phyloP scores from a whole-genome alignment of 2,329 filamentous ascomycete species.

The Diaporthe citri region DNA sequence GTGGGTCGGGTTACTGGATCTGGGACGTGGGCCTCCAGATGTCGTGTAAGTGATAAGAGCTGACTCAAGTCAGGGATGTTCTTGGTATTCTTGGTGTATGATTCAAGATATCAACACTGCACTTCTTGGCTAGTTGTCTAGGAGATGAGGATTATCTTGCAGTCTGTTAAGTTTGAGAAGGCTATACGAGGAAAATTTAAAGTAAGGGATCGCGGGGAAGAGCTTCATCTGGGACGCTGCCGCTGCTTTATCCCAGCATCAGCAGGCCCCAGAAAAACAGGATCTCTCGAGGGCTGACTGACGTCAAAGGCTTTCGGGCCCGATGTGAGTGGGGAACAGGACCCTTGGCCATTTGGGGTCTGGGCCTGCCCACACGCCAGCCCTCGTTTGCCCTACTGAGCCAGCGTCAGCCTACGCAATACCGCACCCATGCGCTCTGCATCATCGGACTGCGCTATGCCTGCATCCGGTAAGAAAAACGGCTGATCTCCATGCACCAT shows the following conservation, averaged over 20 bases:
- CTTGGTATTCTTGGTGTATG: not conserved
- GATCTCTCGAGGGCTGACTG: constrained; percentile 40
- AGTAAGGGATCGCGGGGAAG: not conserved
- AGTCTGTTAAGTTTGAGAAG: not conserved
- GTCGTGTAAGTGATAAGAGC: constrained; percentile 11
- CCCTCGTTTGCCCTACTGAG: not conserved
- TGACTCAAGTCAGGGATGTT: not conserved
- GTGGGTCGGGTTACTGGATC: constrained; percentile 7
- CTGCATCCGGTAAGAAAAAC: constrained; percentile 2
- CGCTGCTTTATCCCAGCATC: constrained; percentile 34
- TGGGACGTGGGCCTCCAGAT: constrained; percentile 5
- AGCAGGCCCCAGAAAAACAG: constrained; percentile 36
- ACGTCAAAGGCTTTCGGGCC: constrained; percentile 38
- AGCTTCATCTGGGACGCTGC: not conserved
- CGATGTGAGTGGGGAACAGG: constrained; percentile 10
- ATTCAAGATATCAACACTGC: not conserved
- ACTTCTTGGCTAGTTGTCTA: not conserved
- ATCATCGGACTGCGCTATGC: constrained; percentile 23
- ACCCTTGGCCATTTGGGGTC: constrained; percentile 19
- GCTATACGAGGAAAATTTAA: not conserved
- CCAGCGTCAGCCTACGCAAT: constrained; percentile 28
- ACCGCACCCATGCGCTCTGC: constrained; percentile 24
- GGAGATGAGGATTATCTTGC: not conserved
- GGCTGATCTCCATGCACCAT: constrained; percentile 26
- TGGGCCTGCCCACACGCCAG: not conserved